Conservation (phyloP, 192 early-diverging fungal species). For the Obelidium mucronatum region DNA sequence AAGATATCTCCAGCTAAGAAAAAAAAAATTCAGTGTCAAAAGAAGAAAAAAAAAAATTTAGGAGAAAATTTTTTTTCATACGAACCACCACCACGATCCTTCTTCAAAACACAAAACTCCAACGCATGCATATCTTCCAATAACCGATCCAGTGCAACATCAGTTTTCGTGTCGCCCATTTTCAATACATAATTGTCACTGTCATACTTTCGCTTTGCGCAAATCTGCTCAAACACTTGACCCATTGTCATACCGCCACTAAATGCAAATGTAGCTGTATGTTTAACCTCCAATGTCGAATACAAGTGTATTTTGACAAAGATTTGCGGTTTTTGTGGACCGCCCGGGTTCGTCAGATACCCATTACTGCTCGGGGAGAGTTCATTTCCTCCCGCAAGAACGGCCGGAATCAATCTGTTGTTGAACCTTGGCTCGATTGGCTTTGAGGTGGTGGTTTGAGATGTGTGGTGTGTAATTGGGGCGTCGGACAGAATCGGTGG, state of each 20-base stretch:
- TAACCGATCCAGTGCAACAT: conserved; percentile 80
- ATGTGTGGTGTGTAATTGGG: too few species aligned
- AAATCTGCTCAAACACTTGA: conserved; percentile 85
- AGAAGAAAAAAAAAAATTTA: conserved; percentile 10
- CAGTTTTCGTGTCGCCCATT: conserved; percentile 76
- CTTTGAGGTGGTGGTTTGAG: too few species aligned
- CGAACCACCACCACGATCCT: conserved; percentile 62
- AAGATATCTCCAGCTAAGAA: conserved; percentile 61
- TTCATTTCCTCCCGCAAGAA: too few species aligned
- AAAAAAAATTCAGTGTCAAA: neutral
- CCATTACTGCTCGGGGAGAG: too few species aligned
- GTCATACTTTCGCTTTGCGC: conserved; percentile 86
- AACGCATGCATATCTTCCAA: conserved; percentile 69
- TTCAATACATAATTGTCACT: conserved; percentile 86
- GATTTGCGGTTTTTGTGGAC: conserved; percentile 31
- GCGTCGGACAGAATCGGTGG: too few species aligned
- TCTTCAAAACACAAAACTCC: conserved; percentile 79
- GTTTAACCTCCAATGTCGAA: conserved; percentile 81
- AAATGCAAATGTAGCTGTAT: conserved; percentile 88
- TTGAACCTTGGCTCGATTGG: too few species aligned
- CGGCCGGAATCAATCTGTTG: too few species aligned
- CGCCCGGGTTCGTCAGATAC: too few species aligned
- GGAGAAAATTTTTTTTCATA: neutral
- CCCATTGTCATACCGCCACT: conserved; percentile 73
- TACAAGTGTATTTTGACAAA: conserved; percentile 69